Evolutionary conservation across 2,329 filamentous ascomycete genomes (phyloP).

Genomic region (Paracoccidioides brasiliensis): DNA sequence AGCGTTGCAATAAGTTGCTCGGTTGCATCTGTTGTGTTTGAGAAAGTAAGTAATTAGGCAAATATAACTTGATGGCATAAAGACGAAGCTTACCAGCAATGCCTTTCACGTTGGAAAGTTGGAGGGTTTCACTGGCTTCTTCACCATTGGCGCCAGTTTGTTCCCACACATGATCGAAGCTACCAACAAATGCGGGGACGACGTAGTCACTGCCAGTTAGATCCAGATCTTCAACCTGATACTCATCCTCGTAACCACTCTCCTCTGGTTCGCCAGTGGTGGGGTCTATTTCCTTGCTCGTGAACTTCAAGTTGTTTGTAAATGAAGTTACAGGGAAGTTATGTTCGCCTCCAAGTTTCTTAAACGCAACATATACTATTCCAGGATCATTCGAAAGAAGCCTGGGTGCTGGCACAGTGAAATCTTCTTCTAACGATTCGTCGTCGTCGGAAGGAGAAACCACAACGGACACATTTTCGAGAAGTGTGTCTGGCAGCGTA

Average conservation of each 20-base stretch:
- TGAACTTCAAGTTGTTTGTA: slow-evolving; percentile 90
- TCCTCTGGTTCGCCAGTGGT: slow-evolving; percentile 88
- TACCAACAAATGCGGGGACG: slow-evolving; percentile 81
- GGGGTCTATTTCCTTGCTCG: slow-evolving; percentile 94
- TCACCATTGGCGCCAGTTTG: slow-evolving; percentile 80
- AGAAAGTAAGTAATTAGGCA: neutral
- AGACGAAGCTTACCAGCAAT: slow-evolving; percentile 58
- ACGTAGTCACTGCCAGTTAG: slow-evolving; percentile 88
- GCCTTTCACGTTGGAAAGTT: slow-evolving; percentile 76
- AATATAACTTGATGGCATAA: slow-evolving; percentile 1
- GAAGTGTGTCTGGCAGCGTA: slow-evolving; percentile 76
- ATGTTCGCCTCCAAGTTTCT: slow-evolving; percentile 61
- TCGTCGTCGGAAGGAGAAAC: slow-evolving; percentile 71
- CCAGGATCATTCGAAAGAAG: slow-evolving; percentile 76
- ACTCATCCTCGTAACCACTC: slow-evolving; percentile 89
- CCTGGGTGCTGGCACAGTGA: slow-evolving; percentile 79
- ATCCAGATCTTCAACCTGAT: slow-evolving; percentile 88
- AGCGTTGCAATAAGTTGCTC: slow-evolving; percentile 78
- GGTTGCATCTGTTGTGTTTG: slow-evolving; percentile 56
- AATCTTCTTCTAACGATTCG: slow-evolving; percentile 65
- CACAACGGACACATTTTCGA: slow-evolving; percentile 78
- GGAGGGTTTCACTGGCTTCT: slow-evolving; percentile 81
- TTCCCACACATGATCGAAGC: slow-evolving; percentile 93
- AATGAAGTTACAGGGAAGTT: slow-evolving; percentile 66
- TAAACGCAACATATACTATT: slow-evolving; percentile 90